These are phyloP conservation scores for Grigorovia jiainica DNA, from an alignment of 805 yeast species.

Conservation along the genomic window DNA sequence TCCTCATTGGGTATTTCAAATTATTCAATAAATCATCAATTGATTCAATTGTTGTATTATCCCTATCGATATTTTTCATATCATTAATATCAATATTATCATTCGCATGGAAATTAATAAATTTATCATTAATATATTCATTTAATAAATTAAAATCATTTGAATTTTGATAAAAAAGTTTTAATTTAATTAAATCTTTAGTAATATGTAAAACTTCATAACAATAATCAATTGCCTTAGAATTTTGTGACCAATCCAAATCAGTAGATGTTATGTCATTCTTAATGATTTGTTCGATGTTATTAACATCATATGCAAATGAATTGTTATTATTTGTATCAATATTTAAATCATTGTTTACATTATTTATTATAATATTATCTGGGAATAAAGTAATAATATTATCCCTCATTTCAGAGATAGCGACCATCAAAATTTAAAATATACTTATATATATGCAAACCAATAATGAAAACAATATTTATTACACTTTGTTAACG, in stretches of 20 bases:
- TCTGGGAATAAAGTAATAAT: slow-evolving; percentile 3
- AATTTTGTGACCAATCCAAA: neutral
- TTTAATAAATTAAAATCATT: slow-evolving; percentile 5
- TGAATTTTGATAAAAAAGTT: slow-evolving; percentile 11
- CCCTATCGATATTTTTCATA: too few relatives aligned
- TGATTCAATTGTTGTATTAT: too few relatives aligned
- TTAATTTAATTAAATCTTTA: slow-evolving; percentile 21
- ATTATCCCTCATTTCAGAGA: slow-evolving; percentile 1
- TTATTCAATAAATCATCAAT: neutral
- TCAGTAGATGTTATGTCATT: neutral
- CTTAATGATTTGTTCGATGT: neutral
- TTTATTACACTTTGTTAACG: too few relatives aligned
- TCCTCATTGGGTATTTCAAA: neutral
- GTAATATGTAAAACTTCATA: slow-evolving; percentile 19
- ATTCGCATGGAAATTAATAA: neutral
- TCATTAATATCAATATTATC: neutral
- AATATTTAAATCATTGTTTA: neutral
- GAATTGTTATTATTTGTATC: neutral
- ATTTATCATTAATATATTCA: neutral
- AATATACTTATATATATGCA: too few relatives aligned
- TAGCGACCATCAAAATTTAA: too few relatives aligned
- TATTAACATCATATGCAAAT: neutral
- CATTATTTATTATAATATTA: neutral
- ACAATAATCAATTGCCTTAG: slow-evolving; percentile 17
- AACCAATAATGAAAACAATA: too few relatives aligned